These are phyloP conservation scores for Fusarium poae DNA, from an alignment of 2,329 filamentous ascomycete species.

Conservation along the genomic window DNA sequence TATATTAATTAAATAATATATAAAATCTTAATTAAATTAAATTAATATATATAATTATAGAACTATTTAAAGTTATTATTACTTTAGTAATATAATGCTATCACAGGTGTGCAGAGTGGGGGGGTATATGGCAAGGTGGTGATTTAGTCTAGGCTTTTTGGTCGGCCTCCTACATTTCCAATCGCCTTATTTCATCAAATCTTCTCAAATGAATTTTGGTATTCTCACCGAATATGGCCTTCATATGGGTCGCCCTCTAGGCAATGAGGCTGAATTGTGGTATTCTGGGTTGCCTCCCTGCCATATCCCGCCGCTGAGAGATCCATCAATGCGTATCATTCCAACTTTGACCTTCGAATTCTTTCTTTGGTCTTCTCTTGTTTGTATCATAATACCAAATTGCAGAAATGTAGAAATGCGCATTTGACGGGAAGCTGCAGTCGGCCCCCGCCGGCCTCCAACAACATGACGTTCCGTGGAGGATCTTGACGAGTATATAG, in stretches of 20 bases:
- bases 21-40: too few species aligned
- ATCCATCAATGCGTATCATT: background rate
- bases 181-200: constrained; percentile 7
- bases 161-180: constrained; percentile 13
- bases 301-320: background rate
- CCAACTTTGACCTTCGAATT: background rate
- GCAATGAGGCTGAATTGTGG: constrained; percentile 28
- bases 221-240: constrained; percentile 5
- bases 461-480: background rate
- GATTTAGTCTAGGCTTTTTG: background rate
- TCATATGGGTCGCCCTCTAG: constrained; percentile 27
- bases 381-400: background rate
- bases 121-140: too few species aligned
- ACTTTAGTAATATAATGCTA: too few species aligned
- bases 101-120: too few species aligned
- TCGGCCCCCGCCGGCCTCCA: constrained; percentile 28
- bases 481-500: constrained; percentile 7
- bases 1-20: too few species aligned
- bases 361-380: background rate
- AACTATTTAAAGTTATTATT: too few species aligned
- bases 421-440: background rate
- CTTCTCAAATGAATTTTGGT: background rate
- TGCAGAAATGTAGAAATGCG: background rate
- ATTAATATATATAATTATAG: too few species aligned
- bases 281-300: constrained; percentile 5